Conservation (phyloP, 176 grass and related monocot species). For the Thalia dealbata region DNA sequence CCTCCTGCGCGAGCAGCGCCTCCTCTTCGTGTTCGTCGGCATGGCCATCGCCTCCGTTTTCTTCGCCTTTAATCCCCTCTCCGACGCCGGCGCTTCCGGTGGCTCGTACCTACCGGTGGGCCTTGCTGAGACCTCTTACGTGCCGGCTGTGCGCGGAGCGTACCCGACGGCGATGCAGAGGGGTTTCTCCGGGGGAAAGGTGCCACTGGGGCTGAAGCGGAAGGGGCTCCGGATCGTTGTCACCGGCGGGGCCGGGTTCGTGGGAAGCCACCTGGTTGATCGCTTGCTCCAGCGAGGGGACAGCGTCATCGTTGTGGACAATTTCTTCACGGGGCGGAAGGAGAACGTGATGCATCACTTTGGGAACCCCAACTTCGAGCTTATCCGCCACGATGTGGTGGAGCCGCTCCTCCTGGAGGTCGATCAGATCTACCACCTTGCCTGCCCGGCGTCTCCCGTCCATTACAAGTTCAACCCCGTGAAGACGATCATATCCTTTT, state of each 20-base stretch:
- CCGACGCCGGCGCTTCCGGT: neutral
- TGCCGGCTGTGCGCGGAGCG: neutral
- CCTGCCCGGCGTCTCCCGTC: constrained; percentile 6
- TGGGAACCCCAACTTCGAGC: constrained; percentile 6
- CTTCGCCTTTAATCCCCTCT: constrained; percentile 21
- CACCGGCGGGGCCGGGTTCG: constrained; percentile 9
- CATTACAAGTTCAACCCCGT: constrained; percentile 13
- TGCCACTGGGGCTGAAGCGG: constrained; percentile 1
- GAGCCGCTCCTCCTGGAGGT: constrained; percentile 8
- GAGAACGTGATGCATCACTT: constrained; percentile 4
- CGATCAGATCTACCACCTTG: constrained; percentile 12
- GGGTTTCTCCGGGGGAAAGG: neutral
- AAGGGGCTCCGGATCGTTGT: constrained; percentile 2
- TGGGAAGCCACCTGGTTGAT: constrained; percentile 1
- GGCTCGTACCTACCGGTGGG: neutral
- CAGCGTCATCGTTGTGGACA: constrained; percentile 9
- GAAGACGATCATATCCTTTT: constrained; percentile 16
- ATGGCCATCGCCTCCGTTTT: constrained; percentile 17
- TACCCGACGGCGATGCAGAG: neutral
- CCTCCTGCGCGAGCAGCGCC: constrained; percentile 28
- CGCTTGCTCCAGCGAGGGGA: constrained; percentile 2
- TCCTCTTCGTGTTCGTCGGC: constrained; percentile 24
- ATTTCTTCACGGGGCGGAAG: constrained; percentile 12
- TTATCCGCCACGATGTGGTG: constrained; percentile 12
- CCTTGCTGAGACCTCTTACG: neutral